Percentiles rank a stretch among this genome's conserved stretches.
Conservation (phyloP, 2,329 filamentous ascomycete genomes). For the Scedosporium dehoogii region DNA sequence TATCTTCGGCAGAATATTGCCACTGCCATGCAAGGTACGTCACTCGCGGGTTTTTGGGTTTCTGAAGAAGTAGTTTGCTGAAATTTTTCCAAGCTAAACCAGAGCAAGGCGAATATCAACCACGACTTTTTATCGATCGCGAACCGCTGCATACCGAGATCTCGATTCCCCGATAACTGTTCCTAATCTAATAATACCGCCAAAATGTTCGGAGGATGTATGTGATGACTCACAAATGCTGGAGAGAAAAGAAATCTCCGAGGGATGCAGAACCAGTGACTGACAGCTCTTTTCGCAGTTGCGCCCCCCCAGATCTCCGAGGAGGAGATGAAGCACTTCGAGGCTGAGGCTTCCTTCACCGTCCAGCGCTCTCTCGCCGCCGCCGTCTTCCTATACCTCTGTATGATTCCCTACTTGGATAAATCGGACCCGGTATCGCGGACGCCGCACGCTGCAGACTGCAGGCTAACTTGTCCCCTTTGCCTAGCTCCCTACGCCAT, state of each 20-base stretch:
- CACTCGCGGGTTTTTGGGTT: background rate
- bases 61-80: background rate
- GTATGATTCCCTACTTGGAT: slow-evolving; percentile 36
- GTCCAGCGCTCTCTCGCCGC: slow-evolving; percentile 58
- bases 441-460: background rate
- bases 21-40: background rate
- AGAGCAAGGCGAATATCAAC: background rate
- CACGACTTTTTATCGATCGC: background rate
- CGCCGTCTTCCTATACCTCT: slow-evolving; percentile 63
- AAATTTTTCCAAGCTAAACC: slow-evolving; percentile 2
- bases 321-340: slow-evolving; percentile 60
- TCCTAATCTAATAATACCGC: background rate
- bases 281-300: slow-evolving; percentile 29
- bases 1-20: background rate
- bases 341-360: slow-evolving; percentile 56
- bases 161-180: background rate
- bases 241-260: slow-evolving; percentile 7
- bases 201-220: slow-evolving; percentile 55
- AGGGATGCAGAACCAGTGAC: background rate
- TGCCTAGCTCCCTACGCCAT: slow-evolving; percentile 46
- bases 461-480: background rate
- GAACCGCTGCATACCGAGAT: background rate
- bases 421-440: background rate
- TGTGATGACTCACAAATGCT: slow-evolving; percentile 16
- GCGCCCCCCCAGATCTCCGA: slow-evolving; percentile 58